phyloP scores from a whole-genome alignment of 805 yeast species.

The Wickerhamiella vanderwaltii region DNA sequence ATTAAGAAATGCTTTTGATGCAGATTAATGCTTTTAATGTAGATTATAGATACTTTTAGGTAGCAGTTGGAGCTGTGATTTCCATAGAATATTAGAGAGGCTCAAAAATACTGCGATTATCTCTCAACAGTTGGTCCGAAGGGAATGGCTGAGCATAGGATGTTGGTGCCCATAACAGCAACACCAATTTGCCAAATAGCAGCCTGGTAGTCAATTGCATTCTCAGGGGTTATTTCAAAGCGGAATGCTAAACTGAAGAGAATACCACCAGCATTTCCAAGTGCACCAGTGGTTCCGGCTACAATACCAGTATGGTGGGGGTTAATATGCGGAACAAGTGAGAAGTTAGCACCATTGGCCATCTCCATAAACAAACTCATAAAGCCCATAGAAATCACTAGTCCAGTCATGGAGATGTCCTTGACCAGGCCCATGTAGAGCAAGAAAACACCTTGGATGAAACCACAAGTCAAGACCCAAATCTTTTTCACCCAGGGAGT shows the following conservation, averaged over 20 bases:
- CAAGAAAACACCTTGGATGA: constrained; percentile 28
- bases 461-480: constrained; percentile 27
- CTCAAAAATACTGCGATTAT: no score
- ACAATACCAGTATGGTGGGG: constrained; percentile 30
- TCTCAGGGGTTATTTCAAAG: constrained; percentile 21
- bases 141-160: constrained; percentile 12
- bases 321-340: constrained; percentile 29
- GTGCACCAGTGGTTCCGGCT: constrained; percentile 30
- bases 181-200: constrained; percentile 29
- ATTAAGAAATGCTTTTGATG: no score
- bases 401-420: constrained; percentile 23
- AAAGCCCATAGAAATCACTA: constrained; percentile 26
- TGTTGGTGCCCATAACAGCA: constrained; percentile 23
- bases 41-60: no score
- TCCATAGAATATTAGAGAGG: no score
- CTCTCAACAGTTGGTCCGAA: constrained; percentile 3
- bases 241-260: constrained; percentile 30
- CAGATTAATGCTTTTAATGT: no score
- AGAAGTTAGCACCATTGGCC: constrained; percentile 32
- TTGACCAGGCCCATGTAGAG: constrained; percentile 30
- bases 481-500: constrained; percentile 28
- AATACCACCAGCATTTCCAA: constrained; percentile 31
- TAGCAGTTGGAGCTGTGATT: no score
- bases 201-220: constrained; percentile 24
- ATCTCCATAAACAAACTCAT: constrained; percentile 30